Evolutionary conservation across 768 basidiomycete species (phyloP), one percentile per base, ranked within the genome.

Genomic region (Kwoniella botswanensis): DNA sequence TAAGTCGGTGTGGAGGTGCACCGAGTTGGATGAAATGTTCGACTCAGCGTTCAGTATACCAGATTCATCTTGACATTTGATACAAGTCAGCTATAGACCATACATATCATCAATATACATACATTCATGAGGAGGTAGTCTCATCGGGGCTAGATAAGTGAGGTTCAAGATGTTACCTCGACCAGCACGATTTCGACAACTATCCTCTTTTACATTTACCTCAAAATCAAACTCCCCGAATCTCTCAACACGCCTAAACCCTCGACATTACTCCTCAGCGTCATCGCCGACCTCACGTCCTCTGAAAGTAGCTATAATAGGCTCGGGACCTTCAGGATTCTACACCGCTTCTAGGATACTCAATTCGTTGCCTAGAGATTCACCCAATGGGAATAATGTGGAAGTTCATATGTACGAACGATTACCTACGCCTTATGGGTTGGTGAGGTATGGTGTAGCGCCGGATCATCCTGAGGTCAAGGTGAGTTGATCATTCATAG

Each of bases 391-490:
- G 1, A 72, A 80, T 7, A 65, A 85, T 43, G 79, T 89, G n/a
- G 83, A 85, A 62, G 88, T 98, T 15, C 93, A 98, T 81, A 84
- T 99, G 79, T 99, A 89, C 81, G 96, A 99, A 85, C 87, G 93
- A 43, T 86, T 96, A 12, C 98, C 95, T 88, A 90, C 93, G 35
- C 96, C 96, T 12, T 93, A 97, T 80, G 97, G 97, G 0, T 87
- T 98, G 1, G 94, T 97, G 3, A 87, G 97, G 56, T 99, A 95
- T 79, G 95, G 97, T 0, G 95, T 99, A 15, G 96, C 97, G 12
- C 96, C 96, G 55, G 96, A 98, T 85, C 96, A 98, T 83, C 94
- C 97, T 11, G 96, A 98, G 85, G 95, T 98, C 83, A 99, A 98
- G 89, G 96, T 88, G 75, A 54, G 82, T 77, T 61, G 29, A 21